Base-by-base conservation (phyloP, 768 basidiomycete genomes). In the Russula sp. region DNA sequence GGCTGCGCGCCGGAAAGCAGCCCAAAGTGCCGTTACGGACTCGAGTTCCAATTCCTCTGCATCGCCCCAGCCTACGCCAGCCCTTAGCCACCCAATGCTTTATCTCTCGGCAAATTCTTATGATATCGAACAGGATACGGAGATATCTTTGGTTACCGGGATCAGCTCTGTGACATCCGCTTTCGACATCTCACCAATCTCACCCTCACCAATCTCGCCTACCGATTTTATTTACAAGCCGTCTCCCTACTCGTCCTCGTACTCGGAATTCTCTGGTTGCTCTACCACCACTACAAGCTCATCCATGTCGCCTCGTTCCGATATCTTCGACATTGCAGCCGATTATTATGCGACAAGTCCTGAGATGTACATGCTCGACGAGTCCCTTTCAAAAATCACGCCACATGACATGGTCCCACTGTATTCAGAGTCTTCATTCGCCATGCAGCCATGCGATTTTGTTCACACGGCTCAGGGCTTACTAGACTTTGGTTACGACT, bases 221-320 rank as follows among this genome's bases (percentile, higher is more conserved):
- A 54, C 28, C 7, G 58, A 64, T 9, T 59, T 63, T 10, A 44
- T 67, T 44, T 59, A 62, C 38, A 51, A 55, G 24, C 60, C 65
- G 9, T 50, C 61, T 32, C 49, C 63, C 3, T 63, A 63, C 59
- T 44, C 59, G 22, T 32, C 48, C 36, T 38, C 62, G 18, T 67
- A 52, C n/a, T 61, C 65, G 20, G 65, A 69, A 34, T 48, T 67
- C 28, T 67, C 66, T 2, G 49, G 52, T 46, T 44, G 60, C 11
- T 63, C 66, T 24, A 59, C 68, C 7, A 61, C 66, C 11, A 61
- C 66, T 3, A 46, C 57, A n/a, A 61, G 62, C 7, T 63, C 65
- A n/a, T 62, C 66, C 18, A 69, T 69, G 68, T 67, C 68, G 1
- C 68, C 68, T 14, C 66, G 68, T 26, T 69, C 68, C 11, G 66